phyloP scores from a whole-genome alignment of 441 rosid genomes.

The Monsonia emarginata region DNA sequence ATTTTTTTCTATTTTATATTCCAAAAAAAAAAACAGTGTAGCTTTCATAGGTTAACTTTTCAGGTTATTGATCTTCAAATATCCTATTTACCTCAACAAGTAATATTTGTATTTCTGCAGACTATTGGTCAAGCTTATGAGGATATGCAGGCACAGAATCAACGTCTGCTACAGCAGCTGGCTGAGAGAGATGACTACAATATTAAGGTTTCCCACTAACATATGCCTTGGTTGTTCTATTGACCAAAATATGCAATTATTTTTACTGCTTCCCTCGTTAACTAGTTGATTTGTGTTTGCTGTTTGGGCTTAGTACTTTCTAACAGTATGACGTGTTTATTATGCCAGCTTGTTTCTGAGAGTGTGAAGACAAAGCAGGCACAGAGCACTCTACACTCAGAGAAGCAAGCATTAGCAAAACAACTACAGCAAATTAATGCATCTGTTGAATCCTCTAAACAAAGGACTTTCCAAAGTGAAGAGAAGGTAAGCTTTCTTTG shows the following conservation, averaged over 20 bases:
- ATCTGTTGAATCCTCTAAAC: constrained; percentile 49
- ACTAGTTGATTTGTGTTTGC: constrained; percentile 8
- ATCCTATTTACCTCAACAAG: neutral
- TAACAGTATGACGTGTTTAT: constrained; percentile 15
- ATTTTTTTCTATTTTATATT: neutral
- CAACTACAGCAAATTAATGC: constrained; percentile 66
- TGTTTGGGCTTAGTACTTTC: constrained; percentile 11
- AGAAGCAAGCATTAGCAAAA: constrained; percentile 66
- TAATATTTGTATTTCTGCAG: constrained; percentile 26
- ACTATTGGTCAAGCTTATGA: constrained; percentile 95
- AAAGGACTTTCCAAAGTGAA: constrained; percentile 51
- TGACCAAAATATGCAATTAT: neutral
- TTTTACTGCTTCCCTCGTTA: constrained; percentile 7
- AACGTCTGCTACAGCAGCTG: constrained; percentile 76
- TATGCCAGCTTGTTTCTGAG: constrained; percentile 87
- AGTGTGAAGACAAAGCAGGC: constrained; percentile 86
- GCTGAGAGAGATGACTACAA: constrained; percentile 86
- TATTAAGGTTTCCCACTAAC: constrained; percentile 54
- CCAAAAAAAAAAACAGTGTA: neutral
- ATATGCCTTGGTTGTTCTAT: neutral
- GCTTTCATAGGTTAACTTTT: neutral
- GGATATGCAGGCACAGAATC: constrained; percentile 95
- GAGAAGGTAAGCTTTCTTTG: constrained; percentile 48
- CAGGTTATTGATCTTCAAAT: neutral
- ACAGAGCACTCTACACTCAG: constrained; percentile 53